Percentiles rank a stretch among this genome's conserved stretches.
Conservation (phyloP, 2,329 filamentous ascomycete species). For the Escovopsis sp. region DNA sequence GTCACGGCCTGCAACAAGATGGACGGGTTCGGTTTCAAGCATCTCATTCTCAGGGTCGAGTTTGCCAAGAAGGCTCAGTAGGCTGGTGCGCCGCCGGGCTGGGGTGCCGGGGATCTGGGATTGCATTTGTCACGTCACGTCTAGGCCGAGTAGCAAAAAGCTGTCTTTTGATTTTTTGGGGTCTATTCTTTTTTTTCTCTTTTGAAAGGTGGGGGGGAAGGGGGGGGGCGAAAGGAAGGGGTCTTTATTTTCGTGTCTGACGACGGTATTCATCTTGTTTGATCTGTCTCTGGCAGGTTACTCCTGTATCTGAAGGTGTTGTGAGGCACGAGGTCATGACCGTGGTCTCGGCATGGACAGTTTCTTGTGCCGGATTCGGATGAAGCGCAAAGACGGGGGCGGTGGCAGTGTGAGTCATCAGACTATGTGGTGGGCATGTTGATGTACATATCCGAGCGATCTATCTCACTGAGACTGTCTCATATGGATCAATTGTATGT, state of each 20-base stretch:
- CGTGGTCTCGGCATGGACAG: too few species aligned
- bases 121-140: slow-evolving; percentile 5
- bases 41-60: slow-evolving; percentile 75
- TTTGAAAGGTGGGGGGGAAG: not conserved
- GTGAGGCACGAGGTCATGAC: too few species aligned
- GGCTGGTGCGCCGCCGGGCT: slow-evolving; percentile 16
- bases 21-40: slow-evolving; percentile 87
- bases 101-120: slow-evolving; percentile 16
- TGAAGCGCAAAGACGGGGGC: too few species aligned
- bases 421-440: too few species aligned
- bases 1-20: slow-evolving; percentile 91
- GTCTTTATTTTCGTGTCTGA: too few species aligned
- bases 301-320: too few species aligned
- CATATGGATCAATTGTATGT: too few species aligned
- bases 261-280: not conserved
- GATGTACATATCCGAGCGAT: too few species aligned
- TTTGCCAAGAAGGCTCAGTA: slow-evolving; percentile 62
- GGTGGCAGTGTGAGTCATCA: too few species aligned
- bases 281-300: not conserved
- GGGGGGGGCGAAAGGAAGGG: too few species aligned
- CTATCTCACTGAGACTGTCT: too few species aligned
- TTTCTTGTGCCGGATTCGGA: too few species aligned
- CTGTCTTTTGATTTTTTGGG: not conserved
- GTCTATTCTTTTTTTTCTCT: not conserved
- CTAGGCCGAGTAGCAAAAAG: slow-evolving; percentile 4